These are phyloP conservation scores for Stylonectria norvegica DNA, from an alignment of 2,329 filamentous ascomycete species.

Conservation along the genomic window DNA sequence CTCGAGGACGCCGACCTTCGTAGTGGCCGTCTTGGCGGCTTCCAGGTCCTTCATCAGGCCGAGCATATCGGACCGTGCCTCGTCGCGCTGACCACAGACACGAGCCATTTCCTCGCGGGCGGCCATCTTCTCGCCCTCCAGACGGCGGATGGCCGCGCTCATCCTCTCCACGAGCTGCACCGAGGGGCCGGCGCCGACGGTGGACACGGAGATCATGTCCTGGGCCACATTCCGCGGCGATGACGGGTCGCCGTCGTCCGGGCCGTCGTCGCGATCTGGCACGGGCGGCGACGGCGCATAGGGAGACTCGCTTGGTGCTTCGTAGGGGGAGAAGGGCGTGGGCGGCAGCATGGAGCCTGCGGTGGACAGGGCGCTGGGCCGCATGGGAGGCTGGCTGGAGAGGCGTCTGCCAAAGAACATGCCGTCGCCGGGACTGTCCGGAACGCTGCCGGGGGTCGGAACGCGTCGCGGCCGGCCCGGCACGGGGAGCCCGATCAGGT, in stretches of 20 bases:
- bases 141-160: slow-evolving; percentile 84
- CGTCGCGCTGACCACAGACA: slow-evolving; percentile 81
- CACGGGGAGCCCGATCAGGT: slow-evolving; percentile 47
- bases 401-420: slow-evolving; percentile 44
- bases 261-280: slow-evolving; percentile 50
- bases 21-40: slow-evolving; percentile 57
- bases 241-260: slow-evolving; percentile 44
- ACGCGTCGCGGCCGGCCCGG: slow-evolving; percentile 33
- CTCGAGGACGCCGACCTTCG: slow-evolving; percentile 63
- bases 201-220: slow-evolving; percentile 86
- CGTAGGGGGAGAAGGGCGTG: slow-evolving; percentile 48
- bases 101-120: slow-evolving; percentile 81
- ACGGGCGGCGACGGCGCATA: slow-evolving; percentile 36
- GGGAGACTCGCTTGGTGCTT: slow-evolving; percentile 35
- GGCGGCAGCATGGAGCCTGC: slow-evolving; percentile 35
- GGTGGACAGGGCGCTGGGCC: slow-evolving; percentile 39
- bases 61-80: slow-evolving; percentile 89
- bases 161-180: slow-evolving; percentile 96
- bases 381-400: slow-evolving; percentile 45
- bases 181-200: slow-evolving; percentile 82
- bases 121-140: slow-evolving; percentile 88
- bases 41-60: slow-evolving; percentile 84
- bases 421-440: slow-evolving; percentile 38
- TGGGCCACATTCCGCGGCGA: slow-evolving; percentile 69
- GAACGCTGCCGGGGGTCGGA: slow-evolving; percentile 48